Evolutionary conservation across 1,139 yeast species (phyloP).

Genomic region (Debaryomyces fabryi): DNA sequence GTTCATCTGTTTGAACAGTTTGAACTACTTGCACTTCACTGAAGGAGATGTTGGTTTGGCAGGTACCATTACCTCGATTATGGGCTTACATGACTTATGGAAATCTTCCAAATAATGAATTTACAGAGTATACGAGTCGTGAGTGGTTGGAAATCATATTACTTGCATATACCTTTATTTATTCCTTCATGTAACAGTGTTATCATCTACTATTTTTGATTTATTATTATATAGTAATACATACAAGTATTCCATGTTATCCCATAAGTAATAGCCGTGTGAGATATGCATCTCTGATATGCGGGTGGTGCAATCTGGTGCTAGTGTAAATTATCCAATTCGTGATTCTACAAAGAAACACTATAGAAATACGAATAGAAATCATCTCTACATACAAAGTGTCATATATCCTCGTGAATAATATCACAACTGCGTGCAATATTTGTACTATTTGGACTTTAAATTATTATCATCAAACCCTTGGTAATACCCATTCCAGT

Average conservation of each 20-base stretch:
- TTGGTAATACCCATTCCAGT: slow-evolving; percentile 38
- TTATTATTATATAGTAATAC: slow-evolving; percentile 1
- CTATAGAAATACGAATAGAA: too few species aligned
- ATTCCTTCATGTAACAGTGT: background rate
- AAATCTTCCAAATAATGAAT: slow-evolving; percentile 23
- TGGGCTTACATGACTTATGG: slow-evolving; percentile 83
- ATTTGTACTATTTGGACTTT: background rate
- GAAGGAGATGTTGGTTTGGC: slow-evolving; percentile 87
- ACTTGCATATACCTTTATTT: background rate
- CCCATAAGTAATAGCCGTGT: background rate
- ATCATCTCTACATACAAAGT: too few species aligned
- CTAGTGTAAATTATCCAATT: background rate
- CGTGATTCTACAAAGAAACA: background rate
- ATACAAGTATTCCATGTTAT: background rate
- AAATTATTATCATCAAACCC: slow-evolving; percentile 15
- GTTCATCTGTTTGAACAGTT: slow-evolving; percentile 73
- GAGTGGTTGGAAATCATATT: background rate
- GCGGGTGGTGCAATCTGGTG: background rate
- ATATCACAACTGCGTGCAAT: too few species aligned
- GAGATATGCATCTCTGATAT: background rate
- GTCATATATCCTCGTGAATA: too few species aligned
- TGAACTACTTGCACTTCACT: slow-evolving; percentile 61
- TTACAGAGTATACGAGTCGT: background rate
- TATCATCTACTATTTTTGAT: background rate
- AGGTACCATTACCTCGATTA: slow-evolving; percentile 77